Percentiles rank a stretch among this genome's conserved stretches.
Evolutionary conservation across 768 basidiomycete species (phyloP).

Genomic region (Wakefieldia striispora): DNA sequence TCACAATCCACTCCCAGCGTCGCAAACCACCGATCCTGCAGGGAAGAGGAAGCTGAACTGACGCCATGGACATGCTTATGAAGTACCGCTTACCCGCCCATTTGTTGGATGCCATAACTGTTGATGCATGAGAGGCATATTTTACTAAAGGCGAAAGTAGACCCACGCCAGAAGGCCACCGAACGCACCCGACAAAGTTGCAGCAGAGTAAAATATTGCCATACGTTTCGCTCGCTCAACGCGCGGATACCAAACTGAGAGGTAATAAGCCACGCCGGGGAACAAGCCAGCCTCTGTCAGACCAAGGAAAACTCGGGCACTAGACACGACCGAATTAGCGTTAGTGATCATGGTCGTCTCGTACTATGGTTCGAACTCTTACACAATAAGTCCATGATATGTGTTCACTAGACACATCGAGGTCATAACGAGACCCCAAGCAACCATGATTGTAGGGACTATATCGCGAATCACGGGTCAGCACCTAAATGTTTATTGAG

Average conservation of each 20-base stretch:
- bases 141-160: background rate
- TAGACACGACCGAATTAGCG: background rate
- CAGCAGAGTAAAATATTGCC: slow-evolving; percentile 58
- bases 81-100: slow-evolving; percentile 29
- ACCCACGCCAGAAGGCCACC: slow-evolving; percentile 45
- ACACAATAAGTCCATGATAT: slow-evolving; percentile 23
- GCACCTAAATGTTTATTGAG: background rate
- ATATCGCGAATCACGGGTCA: slow-evolving; percentile 11
- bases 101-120: slow-evolving; percentile 30
- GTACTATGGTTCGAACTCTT: slow-evolving; percentile 1
- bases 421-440: slow-evolving; percentile 31
- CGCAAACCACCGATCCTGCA: slow-evolving; percentile 14
- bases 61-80: background rate
- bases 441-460: slow-evolving; percentile 33
- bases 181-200: slow-evolving; percentile 47
- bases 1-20: slow-evolving; percentile 31
- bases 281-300: slow-evolving; percentile 41
- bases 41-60: background rate
- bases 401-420: slow-evolving; percentile 30
- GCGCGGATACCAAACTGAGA: slow-evolving; percentile 55
- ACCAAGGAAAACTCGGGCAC: slow-evolving; percentile 38
- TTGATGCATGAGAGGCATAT: background rate
- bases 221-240: slow-evolving; percentile 51
- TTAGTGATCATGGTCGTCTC: background rate
- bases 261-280: slow-evolving; percentile 36